Base-by-base conservation (phyloP, 1,284 basidiomycete species). In the Naganishia albida region DNA sequence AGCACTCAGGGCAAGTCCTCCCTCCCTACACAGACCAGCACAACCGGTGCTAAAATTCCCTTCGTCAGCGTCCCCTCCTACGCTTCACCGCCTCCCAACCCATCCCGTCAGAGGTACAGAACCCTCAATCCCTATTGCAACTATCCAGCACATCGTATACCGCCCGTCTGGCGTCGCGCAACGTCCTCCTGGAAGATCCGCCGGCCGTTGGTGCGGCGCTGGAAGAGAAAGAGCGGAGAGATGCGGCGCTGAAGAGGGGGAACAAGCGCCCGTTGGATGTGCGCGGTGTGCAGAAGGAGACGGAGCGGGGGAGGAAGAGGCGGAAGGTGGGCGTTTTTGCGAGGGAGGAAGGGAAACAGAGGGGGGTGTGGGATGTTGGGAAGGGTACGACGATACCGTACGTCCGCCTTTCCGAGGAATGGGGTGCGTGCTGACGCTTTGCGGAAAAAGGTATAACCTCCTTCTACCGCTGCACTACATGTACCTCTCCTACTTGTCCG, bases 381-480 rank as follows among this genome's bases (percentile, higher is more conserved):
- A 46, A 42, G n/a, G 54, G 55, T 4, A 34, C 50, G 30, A 46
- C 43, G 25, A 65, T 67, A 13, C 28, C 39, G 67, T 67, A 30
- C 26, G 62, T 62, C 20, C n/a, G 13, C 0, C 10, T 20, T 34
- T 20, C 8, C 6, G 10, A 4, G 34, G 10, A 10, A 10, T 34
- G 34, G 34, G 34, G 10, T 34, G 10, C 10, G 43, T 48, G 8
- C 15, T 56, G n/a, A 62, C 25, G 28, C 20, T 13, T 30, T 34
- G 15, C 28, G 15, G 23, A 10, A 20, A 16, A 10, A 77, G 77
- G 40, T 79, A 78, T 69, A 64, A 71, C 39, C 64, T 71, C 23
- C 65, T 80, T 12, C 46, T 76, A 0, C 75, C 78, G 1, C 70
- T 79, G 4, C 71, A 77, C 65, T 71, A 78, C 65, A 68, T 77